Evolutionary conservation across 2,329 filamentous ascomycete genomes (phyloP).

Genomic region (Exutisphaerella laricina): DNA sequence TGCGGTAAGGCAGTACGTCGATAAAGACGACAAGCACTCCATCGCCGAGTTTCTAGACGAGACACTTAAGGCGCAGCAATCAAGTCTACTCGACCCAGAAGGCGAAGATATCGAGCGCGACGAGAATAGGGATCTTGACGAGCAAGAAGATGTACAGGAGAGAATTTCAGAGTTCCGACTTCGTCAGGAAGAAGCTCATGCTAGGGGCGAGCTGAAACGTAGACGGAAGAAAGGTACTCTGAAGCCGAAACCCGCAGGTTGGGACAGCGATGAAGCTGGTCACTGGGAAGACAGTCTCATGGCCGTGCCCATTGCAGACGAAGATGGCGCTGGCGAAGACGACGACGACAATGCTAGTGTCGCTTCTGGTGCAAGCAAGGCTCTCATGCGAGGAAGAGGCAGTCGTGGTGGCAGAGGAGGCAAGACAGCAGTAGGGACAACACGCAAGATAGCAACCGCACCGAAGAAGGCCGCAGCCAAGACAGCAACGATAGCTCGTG

Average conservation of each 20-base stretch:
- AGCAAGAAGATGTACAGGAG: conserved; percentile 55
- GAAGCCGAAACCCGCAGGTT: conserved; percentile 68
- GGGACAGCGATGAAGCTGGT: conserved; percentile 88
- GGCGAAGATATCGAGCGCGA: conserved; percentile 57
- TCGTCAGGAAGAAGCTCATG: conserved; percentile 64
- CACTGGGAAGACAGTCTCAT: conserved; percentile 75
- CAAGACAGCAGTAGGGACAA: conserved; percentile 39
- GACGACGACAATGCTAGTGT: conserved; percentile 34
- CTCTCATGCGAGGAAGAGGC: conserved; percentile 38
- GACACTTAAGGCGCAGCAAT: conserved; percentile 40
- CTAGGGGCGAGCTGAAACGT: conserved; percentile 56
- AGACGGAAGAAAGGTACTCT: conserved; percentile 39
- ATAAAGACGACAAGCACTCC: conserved; percentile 90
- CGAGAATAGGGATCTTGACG: conserved; percentile 67
- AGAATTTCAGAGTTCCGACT: conserved; percentile 51
- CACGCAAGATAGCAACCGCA: conserved; percentile 35
- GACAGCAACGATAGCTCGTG: conserved; percentile 29
- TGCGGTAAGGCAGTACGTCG: conserved; percentile 85
- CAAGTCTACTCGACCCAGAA: conserved; percentile 52
- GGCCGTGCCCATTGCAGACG: conserved; percentile 51
- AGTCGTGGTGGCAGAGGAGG: conserved; percentile 39
- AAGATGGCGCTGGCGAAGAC: conserved; percentile 43
- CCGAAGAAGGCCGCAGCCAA: conserved; percentile 36
- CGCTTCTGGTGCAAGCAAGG: conserved; percentile 34
- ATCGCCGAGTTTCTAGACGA: conserved; percentile 54